Conservation (phyloP, 805 yeast species). For the Barnettozyma vustinii region DNA sequence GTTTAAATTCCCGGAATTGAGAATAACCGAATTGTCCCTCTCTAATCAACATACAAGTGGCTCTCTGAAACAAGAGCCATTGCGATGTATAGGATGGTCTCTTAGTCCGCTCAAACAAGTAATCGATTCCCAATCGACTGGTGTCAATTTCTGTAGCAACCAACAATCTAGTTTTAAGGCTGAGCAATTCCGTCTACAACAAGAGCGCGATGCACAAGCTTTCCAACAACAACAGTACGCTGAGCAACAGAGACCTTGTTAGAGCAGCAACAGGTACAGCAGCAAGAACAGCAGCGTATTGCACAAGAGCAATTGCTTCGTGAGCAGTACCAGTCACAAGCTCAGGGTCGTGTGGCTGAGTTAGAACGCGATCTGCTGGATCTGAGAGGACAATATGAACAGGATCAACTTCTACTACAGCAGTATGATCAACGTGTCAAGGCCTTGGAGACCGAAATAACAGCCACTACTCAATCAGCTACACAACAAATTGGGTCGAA, state of each 20-base stretch:
- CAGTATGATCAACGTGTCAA: slow-evolving; percentile 86
- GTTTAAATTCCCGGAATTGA: no score
- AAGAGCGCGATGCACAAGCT: slow-evolving; percentile 59
- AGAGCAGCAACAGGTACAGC: slow-evolving; percentile 70
- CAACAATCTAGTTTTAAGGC: slow-evolving; percentile 50
- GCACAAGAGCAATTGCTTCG: slow-evolving; percentile 67
- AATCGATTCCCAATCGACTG: slow-evolving; percentile 50
- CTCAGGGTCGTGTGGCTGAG: slow-evolving; percentile 74
- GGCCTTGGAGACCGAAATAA: slow-evolving; percentile 69
- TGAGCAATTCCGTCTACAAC: slow-evolving; percentile 56
- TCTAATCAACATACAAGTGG: no score
- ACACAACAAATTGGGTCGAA: slow-evolving; percentile 69
- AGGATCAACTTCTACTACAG: slow-evolving; percentile 74
- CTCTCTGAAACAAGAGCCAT: background rate
- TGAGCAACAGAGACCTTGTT: slow-evolving; percentile 60
- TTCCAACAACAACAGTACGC: slow-evolving; percentile 64
- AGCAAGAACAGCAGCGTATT: slow-evolving; percentile 59
- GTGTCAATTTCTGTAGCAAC: slow-evolving; percentile 38
- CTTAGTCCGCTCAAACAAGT: slow-evolving; percentile 36
- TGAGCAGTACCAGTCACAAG: slow-evolving; percentile 66
- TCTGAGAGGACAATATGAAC: slow-evolving; percentile 76
- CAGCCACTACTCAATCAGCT: slow-evolving; percentile 55
- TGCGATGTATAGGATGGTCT: slow-evolving; percentile 21
- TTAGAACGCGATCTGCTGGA: slow-evolving; percentile 75
- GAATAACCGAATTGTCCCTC: background rate